Conservation (phyloP, 495 filamentous ascomycete genomes). For the Penicillium argentinense region DNA sequence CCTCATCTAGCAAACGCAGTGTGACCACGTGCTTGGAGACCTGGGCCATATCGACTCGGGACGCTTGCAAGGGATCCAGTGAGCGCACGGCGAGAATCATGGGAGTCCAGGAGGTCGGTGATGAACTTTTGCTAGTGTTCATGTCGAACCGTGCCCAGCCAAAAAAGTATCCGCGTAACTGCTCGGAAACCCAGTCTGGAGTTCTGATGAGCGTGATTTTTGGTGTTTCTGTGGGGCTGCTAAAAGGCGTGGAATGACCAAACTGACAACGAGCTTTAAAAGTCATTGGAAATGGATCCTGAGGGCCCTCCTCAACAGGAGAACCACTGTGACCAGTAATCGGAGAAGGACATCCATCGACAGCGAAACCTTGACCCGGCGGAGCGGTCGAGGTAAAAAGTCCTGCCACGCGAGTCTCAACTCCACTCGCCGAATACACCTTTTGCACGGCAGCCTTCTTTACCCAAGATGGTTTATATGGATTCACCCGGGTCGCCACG, state of each 20-base stretch:
- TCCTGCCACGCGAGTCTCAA: slow-evolving; percentile 34
- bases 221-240: slow-evolving; percentile 4
- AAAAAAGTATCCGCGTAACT: slow-evolving; percentile 60
- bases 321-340: slow-evolving; percentile 4
- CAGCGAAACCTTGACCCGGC: slow-evolving; percentile 13
- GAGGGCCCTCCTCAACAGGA: slow-evolving; percentile 49
- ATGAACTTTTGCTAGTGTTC: slow-evolving; percentile 14
- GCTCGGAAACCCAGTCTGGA: slow-evolving; percentile 44
- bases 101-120: slow-evolving; percentile 46
- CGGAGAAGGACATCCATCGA: slow-evolving; percentile 11
- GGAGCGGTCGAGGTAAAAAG: slow-evolving; percentile 18
- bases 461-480: slow-evolving; percentile 38
- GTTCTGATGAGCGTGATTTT: slow-evolving; percentile 36
- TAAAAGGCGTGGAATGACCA: slow-evolving; percentile 36
- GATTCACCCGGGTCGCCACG: slow-evolving; percentile 37
- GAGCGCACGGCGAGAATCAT: slow-evolving; percentile 47
- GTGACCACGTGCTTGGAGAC: slow-evolving; percentile 42
- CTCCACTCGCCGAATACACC: slow-evolving; percentile 40
- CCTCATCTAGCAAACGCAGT: slow-evolving; percentile 47
- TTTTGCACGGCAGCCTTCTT: slow-evolving; percentile 40
- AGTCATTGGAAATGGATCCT: slow-evolving; percentile 56
- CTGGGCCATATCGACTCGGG: slow-evolving; percentile 37
- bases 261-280: slow-evolving; percentile 43
- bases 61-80: slow-evolving; percentile 39
- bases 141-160: slow-evolving; percentile 54